Percentiles rank a stretch among this genome's conserved stretches.
Evolutionary conservation across 2,329 filamentous ascomycete species (phyloP).

Genomic region (Aspergillus pseudoterreus): DNA sequence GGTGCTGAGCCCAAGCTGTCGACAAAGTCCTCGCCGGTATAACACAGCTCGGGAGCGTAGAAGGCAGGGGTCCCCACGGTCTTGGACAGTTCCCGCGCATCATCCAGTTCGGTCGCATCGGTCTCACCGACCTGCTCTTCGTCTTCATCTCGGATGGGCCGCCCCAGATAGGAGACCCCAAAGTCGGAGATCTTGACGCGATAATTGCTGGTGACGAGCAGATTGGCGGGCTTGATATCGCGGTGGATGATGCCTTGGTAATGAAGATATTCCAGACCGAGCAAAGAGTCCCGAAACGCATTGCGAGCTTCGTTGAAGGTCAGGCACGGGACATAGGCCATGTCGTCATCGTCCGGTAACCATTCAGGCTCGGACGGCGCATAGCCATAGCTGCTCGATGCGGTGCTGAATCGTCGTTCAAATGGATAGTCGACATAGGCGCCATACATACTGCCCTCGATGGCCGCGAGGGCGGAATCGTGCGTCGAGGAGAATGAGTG

Average conservation of each 20-base stretch:
- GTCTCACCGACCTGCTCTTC: slow-evolving; percentile 74
- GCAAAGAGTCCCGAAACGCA: slow-evolving; percentile 86
- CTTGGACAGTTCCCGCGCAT: slow-evolving; percentile 94
- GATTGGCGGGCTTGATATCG: slow-evolving; percentile 84
- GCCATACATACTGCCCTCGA: slow-evolving; percentile 77
- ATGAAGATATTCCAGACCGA: slow-evolving; percentile 90
- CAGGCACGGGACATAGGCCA: slow-evolving; percentile 89
- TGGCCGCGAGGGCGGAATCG: slow-evolving; percentile 45
- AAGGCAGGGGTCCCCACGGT: slow-evolving; percentile 97
- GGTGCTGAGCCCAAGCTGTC: slow-evolving; percentile 54
- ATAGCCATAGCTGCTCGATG: slow-evolving; percentile 59
- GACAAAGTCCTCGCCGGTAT: slow-evolving; percentile 66
- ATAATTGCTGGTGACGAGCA: slow-evolving; percentile 79
- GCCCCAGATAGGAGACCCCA: slow-evolving; percentile 93
- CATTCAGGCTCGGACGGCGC: slow-evolving; percentile 43
- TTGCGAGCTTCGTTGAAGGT: slow-evolving; percentile 77
- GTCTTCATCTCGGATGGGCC: slow-evolving; percentile 79
- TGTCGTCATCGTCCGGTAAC: slow-evolving; percentile 66
- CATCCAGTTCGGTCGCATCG: slow-evolving; percentile 82
- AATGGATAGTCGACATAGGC: slow-evolving; percentile 62
- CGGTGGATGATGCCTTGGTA: slow-evolving; percentile 81
- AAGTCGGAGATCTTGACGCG: slow-evolving; percentile 98
- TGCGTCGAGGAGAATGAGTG: slow-evolving; percentile 48
- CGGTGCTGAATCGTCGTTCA: slow-evolving; percentile 73
- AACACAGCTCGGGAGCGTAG: slow-evolving; percentile 94